Conservation (phyloP, 345 rosid genomes). For the Draba incana region DNA sequence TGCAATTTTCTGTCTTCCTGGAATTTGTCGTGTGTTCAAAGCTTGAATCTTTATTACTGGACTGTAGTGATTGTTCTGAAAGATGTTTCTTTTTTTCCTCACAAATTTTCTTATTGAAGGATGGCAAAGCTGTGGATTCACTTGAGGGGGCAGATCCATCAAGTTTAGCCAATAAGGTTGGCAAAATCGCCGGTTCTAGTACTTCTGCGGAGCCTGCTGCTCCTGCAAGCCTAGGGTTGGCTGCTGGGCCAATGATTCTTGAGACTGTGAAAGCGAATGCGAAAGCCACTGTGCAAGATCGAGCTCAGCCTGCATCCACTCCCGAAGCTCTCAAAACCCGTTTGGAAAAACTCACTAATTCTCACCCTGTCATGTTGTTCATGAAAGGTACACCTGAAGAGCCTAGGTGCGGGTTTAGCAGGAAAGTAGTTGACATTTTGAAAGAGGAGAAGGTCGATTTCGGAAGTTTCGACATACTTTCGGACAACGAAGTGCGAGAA, state of each 20-base stretch:
- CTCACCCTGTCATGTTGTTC: conserved; percentile 85
- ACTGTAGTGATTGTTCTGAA: conserved; percentile 13
- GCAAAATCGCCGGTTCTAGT: conserved; percentile 68
- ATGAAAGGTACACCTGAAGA: conserved; percentile 93
- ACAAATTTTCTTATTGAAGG: conserved; percentile 60
- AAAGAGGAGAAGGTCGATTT: conserved; percentile 78
- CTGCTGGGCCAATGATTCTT: conserved; percentile 85
- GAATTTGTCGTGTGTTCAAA: not conserved
- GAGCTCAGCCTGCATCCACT: conserved; percentile 45
- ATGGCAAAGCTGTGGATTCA: conserved; percentile 74
- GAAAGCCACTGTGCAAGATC: conserved; percentile 51
- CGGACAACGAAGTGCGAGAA: conserved; percentile 78
- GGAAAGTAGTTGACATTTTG: conserved; percentile 67
- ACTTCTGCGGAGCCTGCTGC: conserved; percentile 81
- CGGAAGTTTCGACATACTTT: conserved; percentile 81
- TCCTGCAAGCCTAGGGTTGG: conserved; percentile 98
- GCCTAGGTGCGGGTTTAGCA: conserved; percentile 91
- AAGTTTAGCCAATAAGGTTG: conserved; percentile 86
- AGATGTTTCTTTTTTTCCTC: conserved; percentile 4
- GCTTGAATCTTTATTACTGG: not conserved
- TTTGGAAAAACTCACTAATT: conserved; percentile 66
- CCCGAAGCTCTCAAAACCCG: conserved; percentile 46
- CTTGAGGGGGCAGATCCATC: conserved; percentile 98
- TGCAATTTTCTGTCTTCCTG: too few species aligned
- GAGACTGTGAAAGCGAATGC: conserved; percentile 76